A percentile compares a stretch with the other conserved stretches of the same genome.
Conservation (phyloP, 805 yeast genomes). For the Danielia reshetovae region DNA sequence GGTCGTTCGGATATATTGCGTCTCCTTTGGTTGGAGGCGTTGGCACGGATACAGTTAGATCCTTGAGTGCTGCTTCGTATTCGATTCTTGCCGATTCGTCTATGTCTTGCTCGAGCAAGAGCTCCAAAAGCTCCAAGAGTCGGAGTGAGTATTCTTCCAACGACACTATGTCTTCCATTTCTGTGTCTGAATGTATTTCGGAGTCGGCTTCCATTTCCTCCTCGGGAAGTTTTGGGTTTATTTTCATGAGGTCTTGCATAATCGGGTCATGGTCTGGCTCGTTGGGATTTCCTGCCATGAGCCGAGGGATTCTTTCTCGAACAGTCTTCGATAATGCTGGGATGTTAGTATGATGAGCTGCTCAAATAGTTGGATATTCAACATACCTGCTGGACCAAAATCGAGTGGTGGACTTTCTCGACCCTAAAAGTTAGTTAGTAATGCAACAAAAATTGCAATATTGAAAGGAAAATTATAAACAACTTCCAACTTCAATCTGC, state of each 20-base stretch:
- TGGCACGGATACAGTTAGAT: conserved; percentile 26
- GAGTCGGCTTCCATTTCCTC: neutral
- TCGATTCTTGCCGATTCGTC: conserved; percentile 28
- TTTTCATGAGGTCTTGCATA: conserved; percentile 26
- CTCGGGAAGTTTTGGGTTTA: conserved; percentile 15
- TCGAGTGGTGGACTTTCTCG: conserved; percentile 1
- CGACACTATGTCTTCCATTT: no score
- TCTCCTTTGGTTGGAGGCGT: conserved; percentile 9
- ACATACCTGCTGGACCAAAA: conserved; percentile 11
- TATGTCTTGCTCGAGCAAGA: conserved; percentile 25
- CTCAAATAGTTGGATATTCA: neutral
- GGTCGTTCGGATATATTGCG: conserved; percentile 29
- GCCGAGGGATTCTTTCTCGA: conserved; percentile 5
- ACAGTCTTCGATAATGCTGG: conserved; percentile 6
- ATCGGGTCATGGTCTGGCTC: conserved; percentile 27
- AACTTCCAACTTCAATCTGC: no score
- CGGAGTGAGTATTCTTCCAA: conserved; percentile 29
- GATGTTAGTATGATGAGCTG: conserved; percentile 3
- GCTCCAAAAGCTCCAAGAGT: conserved; percentile 26
- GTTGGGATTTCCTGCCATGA: conserved; percentile 3
- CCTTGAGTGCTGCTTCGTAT: conserved; percentile 25
- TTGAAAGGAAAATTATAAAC: no score
- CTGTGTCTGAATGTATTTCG: no score
- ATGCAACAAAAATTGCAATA: no score
- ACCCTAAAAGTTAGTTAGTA: neutral